These are phyloP conservation scores for Albizia julibrissin DNA, from an alignment of 306 rosid genomes.

Conservation along the genomic window DNA sequence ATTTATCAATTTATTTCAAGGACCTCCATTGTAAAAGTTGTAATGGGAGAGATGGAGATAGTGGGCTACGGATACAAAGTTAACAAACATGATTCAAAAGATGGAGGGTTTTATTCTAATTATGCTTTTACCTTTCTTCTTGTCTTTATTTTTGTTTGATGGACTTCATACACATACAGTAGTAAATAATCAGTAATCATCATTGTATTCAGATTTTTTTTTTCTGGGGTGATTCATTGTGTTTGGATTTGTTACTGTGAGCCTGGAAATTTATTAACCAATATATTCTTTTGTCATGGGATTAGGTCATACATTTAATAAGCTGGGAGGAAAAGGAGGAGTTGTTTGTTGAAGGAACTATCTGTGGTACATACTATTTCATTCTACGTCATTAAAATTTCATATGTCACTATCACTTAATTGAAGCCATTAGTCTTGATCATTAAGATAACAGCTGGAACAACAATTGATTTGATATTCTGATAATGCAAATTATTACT, in stretches of 20 bases:
- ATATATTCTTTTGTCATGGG: not conserved
- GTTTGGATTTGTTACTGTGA: not conserved
- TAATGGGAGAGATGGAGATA: too few species aligned
- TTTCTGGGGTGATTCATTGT: not conserved
- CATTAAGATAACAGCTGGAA: not conserved
- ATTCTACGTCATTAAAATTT: not conserved
- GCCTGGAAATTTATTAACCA: not conserved
- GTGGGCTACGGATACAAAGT: too few species aligned
- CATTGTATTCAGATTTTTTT: not conserved
- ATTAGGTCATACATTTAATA: not conserved
- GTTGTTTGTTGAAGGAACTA: not conserved
- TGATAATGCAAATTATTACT: not conserved
- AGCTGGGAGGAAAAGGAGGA: not conserved
- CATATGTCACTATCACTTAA: not conserved
- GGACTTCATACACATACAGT: not conserved
- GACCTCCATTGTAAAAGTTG: too few species aligned
- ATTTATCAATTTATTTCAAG: too few species aligned
- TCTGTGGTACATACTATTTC: not conserved
- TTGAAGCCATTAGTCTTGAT: not conserved
- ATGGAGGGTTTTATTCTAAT: conserved; percentile 41
- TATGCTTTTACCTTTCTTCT: conserved; percentile 20
- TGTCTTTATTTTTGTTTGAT: not conserved
- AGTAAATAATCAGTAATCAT: not conserved
- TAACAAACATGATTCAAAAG: conserved; percentile 41
- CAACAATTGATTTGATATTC: not conserved